Evolutionary conservation across 129 eudicot genomes (phyloP).

Genomic region (Lonicera japonica): DNA sequence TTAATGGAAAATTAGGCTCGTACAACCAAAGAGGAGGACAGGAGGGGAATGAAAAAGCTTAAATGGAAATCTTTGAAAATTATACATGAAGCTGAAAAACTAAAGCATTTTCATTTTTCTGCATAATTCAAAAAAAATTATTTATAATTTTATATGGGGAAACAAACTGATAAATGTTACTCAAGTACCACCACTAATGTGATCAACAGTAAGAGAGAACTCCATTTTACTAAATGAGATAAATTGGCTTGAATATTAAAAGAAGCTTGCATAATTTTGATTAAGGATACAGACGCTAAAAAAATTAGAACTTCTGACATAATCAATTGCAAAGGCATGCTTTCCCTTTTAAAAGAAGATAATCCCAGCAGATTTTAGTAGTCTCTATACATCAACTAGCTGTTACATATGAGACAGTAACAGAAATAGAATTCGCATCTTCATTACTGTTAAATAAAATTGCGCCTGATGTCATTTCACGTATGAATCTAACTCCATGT

Average conservation of each 20-base stretch:
- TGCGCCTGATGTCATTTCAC: background rate
- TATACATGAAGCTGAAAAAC: background rate
- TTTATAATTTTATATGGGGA: background rate
- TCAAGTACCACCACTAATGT: background rate
- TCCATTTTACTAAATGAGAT: background rate
- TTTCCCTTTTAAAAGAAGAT: too few species aligned
- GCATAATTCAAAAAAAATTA: background rate
- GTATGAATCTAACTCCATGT: background rate
- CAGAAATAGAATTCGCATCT: too few species aligned
- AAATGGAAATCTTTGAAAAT: background rate
- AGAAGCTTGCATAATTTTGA: background rate
- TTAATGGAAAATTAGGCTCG: background rate
- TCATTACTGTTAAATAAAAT: background rate
- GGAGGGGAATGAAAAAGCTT: background rate
- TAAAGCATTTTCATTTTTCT: background rate
- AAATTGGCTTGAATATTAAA: background rate
- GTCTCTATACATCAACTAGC: too few species aligned
- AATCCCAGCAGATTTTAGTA: too few species aligned
- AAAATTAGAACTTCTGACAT: background rate
- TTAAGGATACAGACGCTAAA: background rate
- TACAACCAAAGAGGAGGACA: background rate
- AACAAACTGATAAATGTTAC: background rate
- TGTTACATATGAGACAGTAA: too few species aligned
- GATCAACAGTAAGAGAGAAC: too few species aligned
- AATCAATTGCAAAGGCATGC: background rate